Evolutionary conservation across 75 land plant genomes (phyloP), one percentile per base, ranked within the genome.

Genomic region (Pseudotsuga menziesii): DNA sequence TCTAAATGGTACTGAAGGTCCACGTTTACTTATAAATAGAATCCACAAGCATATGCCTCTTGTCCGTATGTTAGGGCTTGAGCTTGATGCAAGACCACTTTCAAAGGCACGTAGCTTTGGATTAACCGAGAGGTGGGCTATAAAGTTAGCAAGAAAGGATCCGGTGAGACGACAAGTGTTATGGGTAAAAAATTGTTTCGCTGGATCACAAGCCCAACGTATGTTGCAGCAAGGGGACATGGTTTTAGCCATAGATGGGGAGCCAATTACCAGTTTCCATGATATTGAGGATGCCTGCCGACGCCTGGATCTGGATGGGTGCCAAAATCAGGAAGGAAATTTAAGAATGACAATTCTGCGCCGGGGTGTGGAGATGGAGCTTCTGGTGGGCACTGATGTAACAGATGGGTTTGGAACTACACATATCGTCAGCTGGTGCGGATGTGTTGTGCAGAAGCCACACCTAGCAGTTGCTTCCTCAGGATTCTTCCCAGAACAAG

Each of bases 61-160:
- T 78, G 79, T 92, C 39, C 88, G 89, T 20, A 86, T 90, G 59
- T 73, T 95, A 19, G 98, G 92, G 76, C 91, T 83, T 32, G 98
- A 95, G 79, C 92, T 95, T 61, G 89, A 92, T 82, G 91, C 98
- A 13, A 95, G 95, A 9, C 61, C 90, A 82, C 87, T 95, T 29
- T 95, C 98, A 22, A 92, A 95, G 78, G 95, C 95, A 5, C 80
- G 93, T 26, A 89, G 91, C 81, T 92, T 92, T 78, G 98, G 98
- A 2, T 78, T 95, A 55, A 86, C 88, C 70, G 89, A 95, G 78
- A 80, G 77, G 3, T 95, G 98, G 98, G 87, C 92, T 6, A 90
- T 87, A 79, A 92, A 90, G 80, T 39, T 94, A 58, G 93, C 92
- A 1, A 90, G 90, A 77, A 92, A 92, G 66, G 98, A 94, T 83